Evolutionary conservation across 2,329 filamentous ascomycete species (phyloP), one percentile per base, ranked within the genome.

Genomic region (Neopestalotiopsis rosae): DNA sequence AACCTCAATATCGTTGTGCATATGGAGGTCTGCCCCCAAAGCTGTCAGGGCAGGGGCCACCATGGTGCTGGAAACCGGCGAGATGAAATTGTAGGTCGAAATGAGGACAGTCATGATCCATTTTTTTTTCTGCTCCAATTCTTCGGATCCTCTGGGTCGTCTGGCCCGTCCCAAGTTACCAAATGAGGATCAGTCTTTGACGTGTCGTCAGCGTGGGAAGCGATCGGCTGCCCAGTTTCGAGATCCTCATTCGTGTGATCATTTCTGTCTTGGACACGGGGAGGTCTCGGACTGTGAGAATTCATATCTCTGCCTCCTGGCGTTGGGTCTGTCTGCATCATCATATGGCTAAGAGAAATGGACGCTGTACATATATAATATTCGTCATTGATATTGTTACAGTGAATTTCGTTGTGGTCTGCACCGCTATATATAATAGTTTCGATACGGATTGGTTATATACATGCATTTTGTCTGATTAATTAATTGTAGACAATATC

Each of bases 1-100:
- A 5, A 77, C 75, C 57, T 83, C 77, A 34, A 87, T 79, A 4
- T 74, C 78, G 7, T 79, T 79, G 0, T 74, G 76, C 64, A 87
- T 83, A 30, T 81, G 68, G 42, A 88, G 79, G 17, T 88, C 84
- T 1, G 76, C 73, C 1, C 80, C 80, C 24, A 88, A 80, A 5
- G 80, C 76, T 4, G 77, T 71, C 12, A 88, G 73, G 0, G 83
- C 85, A 0, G 87, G 87, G 0, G 86, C 83, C 2, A 87, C 76
- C 85, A 81, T 82, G 5, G 79, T 86, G 0, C 86, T 87, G 0
- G 86, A 84, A 1, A 89, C 83, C 0, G 87, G 87, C 0, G 87
- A 88, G 66, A 89, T 87, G 73, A 89, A 87, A 3, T 86, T 88
- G 69, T 80, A 81, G 67, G 74, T 77, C 0, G 79, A 83, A 24